Base-by-base conservation (phyloP, 164 flowering plant species). In the Kingdonia uniflora region DNA sequence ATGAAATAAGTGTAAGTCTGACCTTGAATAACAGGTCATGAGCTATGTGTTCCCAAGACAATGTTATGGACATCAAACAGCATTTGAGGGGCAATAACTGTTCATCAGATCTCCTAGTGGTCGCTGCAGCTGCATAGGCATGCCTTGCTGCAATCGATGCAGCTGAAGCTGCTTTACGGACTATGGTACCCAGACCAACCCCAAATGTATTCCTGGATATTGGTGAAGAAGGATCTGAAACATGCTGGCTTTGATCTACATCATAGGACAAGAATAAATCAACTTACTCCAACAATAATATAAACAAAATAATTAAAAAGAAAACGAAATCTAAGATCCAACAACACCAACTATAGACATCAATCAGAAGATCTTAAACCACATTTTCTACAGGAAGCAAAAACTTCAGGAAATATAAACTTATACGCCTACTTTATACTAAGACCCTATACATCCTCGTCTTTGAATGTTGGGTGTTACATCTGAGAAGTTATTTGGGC, bases 11-110 rank as follows among this genome's bases (percentile, higher is more conserved):
- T 19, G 39, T 19, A 50, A n/a, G 19, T 47, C 61, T 70, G 55
- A 92, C 96, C 96, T 92, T 92, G 64, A 92, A 86, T 60, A 92
- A 38, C 54, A 92, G 94, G 74, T 92, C 99, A 65, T 86, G 66
- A 33, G 87, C 96, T 55, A 92, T 86, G 66, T 80, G 61, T 42
- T 92, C 99, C 99, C 99, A 92, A 3, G 99, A 96, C 68, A 92
- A 65, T 13, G 96, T 79, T 64, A 92, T 71, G 40, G 99, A 92
- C 96, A 92, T 92, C 45, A 92, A 78, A 75, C 89, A 80, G 71
- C 99, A 92, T 65, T 82, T 88, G 46, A 92, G 82, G 53, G 96
- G 99, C 20, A 92, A 19, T 76, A 82, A 75, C 66, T 81, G 95
- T 7, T 78, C 84, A 35, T 84, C 85, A 21, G 61, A 59, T 51